A percentile compares a stretch with the other conserved stretches of the same genome.
These are phyloP conservation scores for Pascua sp. DNA, from an alignment of 1,284 basidiomycete genomes.

Conservation along the genomic window DNA sequence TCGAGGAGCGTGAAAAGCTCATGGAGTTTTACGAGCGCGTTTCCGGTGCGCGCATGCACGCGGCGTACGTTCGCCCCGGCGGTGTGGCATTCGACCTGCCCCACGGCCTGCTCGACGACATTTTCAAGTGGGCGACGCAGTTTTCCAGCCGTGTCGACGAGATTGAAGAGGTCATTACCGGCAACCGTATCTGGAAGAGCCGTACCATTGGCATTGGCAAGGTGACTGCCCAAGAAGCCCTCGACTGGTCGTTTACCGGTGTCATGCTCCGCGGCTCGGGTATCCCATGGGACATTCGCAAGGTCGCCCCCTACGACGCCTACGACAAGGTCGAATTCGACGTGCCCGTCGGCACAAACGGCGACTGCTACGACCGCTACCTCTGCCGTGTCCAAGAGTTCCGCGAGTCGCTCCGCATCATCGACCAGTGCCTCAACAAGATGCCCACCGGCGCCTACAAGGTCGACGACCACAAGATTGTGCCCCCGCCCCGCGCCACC, in stretches of 20 bases:
- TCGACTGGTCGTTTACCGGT: conserved; percentile 92
- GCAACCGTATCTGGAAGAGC: conserved; percentile 97
- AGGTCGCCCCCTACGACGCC: conserved; percentile 91
- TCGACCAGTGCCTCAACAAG: conserved; percentile 91
- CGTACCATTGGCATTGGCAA: conserved; percentile 87
- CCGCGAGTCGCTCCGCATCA: conserved; percentile 88
- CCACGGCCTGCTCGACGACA: conserved; percentile 93
- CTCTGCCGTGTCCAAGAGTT: conserved; percentile 97
- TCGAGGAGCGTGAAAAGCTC: conserved; percentile 99
- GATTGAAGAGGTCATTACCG: conserved; percentile 96
- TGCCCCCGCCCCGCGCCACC: conserved; percentile 90
- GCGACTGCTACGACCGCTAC: conserved; percentile 84
- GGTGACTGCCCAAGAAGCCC: conserved; percentile 87
- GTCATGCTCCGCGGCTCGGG: conserved; percentile 96
- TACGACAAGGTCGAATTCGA: conserved; percentile 99
- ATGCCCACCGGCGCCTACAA: conserved; percentile 91
- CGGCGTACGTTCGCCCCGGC: conserved; percentile 96
- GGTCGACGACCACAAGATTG: conserved; percentile 96
- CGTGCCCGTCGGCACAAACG: conserved; percentile 90
- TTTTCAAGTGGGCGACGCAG: conserved; percentile 96
- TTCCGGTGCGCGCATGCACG: conserved; percentile 93
- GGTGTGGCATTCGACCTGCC: conserved; percentile 98
- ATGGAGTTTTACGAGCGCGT: conserved; percentile 99
- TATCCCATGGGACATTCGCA: conserved; percentile 91
- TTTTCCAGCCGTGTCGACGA: conserved; percentile 83